A percentile compares a stretch with the other conserved stretches of the same genome.
phyloP scores from a whole-genome alignment of 2,329 filamentous ascomycete genomes.

The Colletotrichum eremochloae region DNA sequence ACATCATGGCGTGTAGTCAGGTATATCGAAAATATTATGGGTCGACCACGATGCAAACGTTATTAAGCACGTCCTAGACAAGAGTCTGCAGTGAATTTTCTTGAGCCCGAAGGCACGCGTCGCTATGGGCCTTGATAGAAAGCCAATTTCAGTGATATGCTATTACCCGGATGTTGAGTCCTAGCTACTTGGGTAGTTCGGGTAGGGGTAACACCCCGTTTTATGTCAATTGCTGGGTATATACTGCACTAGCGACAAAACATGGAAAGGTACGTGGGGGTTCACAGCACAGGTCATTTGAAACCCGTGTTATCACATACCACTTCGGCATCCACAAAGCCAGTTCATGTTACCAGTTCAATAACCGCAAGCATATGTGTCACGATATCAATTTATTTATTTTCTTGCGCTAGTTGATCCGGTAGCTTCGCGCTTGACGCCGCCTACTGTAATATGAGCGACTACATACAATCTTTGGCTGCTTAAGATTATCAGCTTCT shows the following conservation, averaged over 20 bases:
- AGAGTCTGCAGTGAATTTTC: not conserved
- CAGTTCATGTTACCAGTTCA: not conserved
- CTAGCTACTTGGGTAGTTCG: not conserved
- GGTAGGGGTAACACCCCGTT: not conserved
- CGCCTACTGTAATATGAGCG: not conserved
- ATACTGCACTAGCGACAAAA: not conserved
- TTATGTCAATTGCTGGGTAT: not conserved
- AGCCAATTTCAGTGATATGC: not conserved
- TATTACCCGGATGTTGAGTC: not conserved
- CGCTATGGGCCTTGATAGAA: not conserved
- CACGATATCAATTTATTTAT: not conserved
- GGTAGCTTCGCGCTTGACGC: not conserved
- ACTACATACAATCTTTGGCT: not conserved
- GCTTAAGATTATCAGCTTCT: not conserved
- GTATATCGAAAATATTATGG: not conserved
- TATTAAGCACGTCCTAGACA: too few relatives aligned
- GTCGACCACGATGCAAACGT: not conserved
- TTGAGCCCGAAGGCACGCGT: not conserved
- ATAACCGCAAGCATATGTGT: not conserved
- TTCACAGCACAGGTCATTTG: not conserved
- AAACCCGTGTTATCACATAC: not conserved
- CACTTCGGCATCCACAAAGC: not conserved
- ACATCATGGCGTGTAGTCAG: not conserved
- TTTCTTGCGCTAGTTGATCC: too few relatives aligned
- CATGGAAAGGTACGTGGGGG: not conserved